A percentile compares a stretch with the other conserved stretches of the same genome.
These are phyloP conservation scores for Sarocladiaceae sp. DNA, from an alignment of 2,329 filamentous ascomycete genomes.

Conservation along the genomic window DNA sequence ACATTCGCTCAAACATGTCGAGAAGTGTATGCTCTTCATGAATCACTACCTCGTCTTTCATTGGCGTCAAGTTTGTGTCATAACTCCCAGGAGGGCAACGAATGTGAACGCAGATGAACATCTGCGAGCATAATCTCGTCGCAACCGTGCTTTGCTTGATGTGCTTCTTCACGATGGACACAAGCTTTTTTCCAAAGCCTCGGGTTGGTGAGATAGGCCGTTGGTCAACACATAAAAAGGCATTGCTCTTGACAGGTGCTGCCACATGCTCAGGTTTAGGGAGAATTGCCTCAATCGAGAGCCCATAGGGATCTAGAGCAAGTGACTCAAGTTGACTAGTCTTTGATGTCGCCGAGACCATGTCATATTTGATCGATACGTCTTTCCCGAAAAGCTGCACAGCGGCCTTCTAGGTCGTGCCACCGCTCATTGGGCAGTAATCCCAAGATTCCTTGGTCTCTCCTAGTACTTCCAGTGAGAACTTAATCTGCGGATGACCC, in stretches of 20 bases:
- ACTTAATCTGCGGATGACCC: constrained; percentile 54
- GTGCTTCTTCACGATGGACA: constrained; percentile 44
- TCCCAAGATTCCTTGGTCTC: constrained; percentile 47
- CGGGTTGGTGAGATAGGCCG: constrained; percentile 53
- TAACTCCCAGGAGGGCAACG: constrained; percentile 56
- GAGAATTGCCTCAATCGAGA: constrained; percentile 51
- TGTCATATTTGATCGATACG: constrained; percentile 42
- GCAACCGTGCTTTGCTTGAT: constrained; percentile 28
- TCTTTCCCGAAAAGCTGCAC: constrained; percentile 56
- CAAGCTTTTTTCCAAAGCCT: constrained; percentile 55
- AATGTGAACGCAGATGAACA: constrained; percentile 60
- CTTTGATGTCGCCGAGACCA: background rate
- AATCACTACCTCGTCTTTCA: constrained; percentile 69
- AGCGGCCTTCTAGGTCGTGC: constrained; percentile 49
- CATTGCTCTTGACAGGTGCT: constrained; percentile 40
- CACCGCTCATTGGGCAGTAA: constrained; percentile 50
- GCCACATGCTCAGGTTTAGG: constrained; percentile 41
- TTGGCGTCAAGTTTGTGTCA: constrained; percentile 64
- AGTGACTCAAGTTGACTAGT: background rate
- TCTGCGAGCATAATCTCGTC: constrained; percentile 33
- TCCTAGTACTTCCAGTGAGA: constrained; percentile 55
- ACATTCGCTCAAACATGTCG: constrained; percentile 39
- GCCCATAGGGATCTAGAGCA: background rate
- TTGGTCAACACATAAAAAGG: constrained; percentile 63
- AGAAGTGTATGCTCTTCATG: constrained; percentile 42